A percentile compares a stretch with the other conserved stretches of the same genome.
phyloP scores from a whole-genome alignment of 768 basidiomycete species.

The Psilocybe cyanescens region DNA sequence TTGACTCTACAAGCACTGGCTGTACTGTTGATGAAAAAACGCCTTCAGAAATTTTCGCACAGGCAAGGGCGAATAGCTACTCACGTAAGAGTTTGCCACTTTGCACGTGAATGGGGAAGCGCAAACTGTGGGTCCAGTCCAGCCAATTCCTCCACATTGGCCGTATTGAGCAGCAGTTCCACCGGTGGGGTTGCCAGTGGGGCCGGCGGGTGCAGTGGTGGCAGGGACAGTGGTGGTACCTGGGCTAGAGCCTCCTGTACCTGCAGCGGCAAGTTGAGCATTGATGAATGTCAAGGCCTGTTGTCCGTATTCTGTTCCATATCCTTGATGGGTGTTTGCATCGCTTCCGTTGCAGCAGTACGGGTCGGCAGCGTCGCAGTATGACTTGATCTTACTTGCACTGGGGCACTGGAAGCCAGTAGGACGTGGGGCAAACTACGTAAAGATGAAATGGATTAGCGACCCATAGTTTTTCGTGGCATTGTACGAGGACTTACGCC shows the following conservation, averaged over 20 bases:
- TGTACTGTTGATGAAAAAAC: slow-evolving; percentile 8
- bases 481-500: slow-evolving; percentile 25
- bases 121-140: slow-evolving; percentile 23
- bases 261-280: slow-evolving; percentile 27
- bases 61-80: neutral
- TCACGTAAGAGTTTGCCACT: slow-evolving; percentile 19
- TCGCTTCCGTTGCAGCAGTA: slow-evolving; percentile 38
- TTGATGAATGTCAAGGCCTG: slow-evolving; percentile 33
- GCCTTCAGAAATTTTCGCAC: neutral
- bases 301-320: slow-evolving; percentile 34
- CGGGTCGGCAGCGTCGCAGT: slow-evolving; percentile 36
- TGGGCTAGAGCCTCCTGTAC: slow-evolving; percentile 6
- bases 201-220: neutral
- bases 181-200: slow-evolving; percentile 8
- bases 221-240: slow-evolving; percentile 10
- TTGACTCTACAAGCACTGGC: slow-evolving; percentile 20
- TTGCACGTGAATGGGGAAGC: slow-evolving; percentile 23
- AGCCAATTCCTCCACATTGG: slow-evolving; percentile 27
- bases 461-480: neutral
- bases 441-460: neutral
- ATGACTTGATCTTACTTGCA: slow-evolving; percentile 10
- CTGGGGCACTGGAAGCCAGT: slow-evolving; percentile 24
- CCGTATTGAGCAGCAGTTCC: slow-evolving; percentile 23
- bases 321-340: slow-evolving; percentile 34
- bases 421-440: slow-evolving; percentile 35